Evolutionary conservation across 1,284 basidiomycete genomes (phyloP).

Genomic region (Apiotrichum gamsii): DNA sequence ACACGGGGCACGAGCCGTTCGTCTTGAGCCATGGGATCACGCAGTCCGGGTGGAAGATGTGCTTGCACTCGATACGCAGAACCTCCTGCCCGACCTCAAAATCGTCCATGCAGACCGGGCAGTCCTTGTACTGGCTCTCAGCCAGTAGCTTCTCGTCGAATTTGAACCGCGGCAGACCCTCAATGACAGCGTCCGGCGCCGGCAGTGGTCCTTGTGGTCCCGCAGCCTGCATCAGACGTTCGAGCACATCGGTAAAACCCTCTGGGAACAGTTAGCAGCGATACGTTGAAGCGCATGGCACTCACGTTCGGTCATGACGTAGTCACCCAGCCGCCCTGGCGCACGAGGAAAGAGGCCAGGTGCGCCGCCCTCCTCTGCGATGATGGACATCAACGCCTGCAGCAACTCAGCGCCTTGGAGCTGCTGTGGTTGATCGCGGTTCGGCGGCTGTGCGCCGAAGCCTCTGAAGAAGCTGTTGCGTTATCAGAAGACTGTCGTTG

Average conservation of each 20-base stretch:
- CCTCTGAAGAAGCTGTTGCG: slow-evolving; percentile 29
- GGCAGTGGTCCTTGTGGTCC: slow-evolving; percentile 45
- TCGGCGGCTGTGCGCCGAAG: slow-evolving; percentile 17
- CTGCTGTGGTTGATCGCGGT: not conserved
- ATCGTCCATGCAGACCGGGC: slow-evolving; percentile 45
- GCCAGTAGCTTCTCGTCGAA: slow-evolving; percentile 36
- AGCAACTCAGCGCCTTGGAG: slow-evolving; percentile 25
- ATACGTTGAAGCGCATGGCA: not conserved
- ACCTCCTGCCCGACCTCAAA: slow-evolving; percentile 37
- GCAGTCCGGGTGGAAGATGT: slow-evolving; percentile 45
- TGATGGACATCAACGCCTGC: slow-evolving; percentile 26
- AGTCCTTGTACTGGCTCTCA: slow-evolving; percentile 41
- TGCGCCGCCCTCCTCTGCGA: slow-evolving; percentile 25
- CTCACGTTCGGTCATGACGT: slow-evolving; percentile 41
- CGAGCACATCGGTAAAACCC: slow-evolving; percentile 41
- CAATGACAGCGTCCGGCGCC: slow-evolving; percentile 39
- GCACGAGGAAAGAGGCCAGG: slow-evolving; percentile 10
- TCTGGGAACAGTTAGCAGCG: slow-evolving; percentile 21
- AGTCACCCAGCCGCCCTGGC: slow-evolving; percentile 43
- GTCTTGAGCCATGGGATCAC: slow-evolving; percentile 43
- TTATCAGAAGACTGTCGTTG: too few species aligned
- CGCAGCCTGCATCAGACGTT: slow-evolving; percentile 43
- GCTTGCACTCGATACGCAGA: slow-evolving; percentile 41
- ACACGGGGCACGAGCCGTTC: slow-evolving; percentile 47
- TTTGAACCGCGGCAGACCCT: slow-evolving; percentile 38